Base-by-base conservation (phyloP, 768 basidiomycete genomes). In the Kwoniella botswanensis region DNA sequence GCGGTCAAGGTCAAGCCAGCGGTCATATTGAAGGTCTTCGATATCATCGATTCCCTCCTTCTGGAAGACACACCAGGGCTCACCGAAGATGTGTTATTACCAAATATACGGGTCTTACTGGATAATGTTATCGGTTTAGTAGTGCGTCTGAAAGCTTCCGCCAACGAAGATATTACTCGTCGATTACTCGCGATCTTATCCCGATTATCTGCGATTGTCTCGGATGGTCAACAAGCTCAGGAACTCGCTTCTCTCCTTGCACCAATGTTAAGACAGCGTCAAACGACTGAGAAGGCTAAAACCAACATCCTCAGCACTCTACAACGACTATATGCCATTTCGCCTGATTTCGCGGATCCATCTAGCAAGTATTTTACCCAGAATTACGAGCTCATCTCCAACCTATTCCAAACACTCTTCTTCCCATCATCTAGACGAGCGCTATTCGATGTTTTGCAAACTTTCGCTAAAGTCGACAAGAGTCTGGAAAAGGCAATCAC, bases 211-310 rank as follows among this genome's bases (percentile, higher is more conserved):
- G 89, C 88, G 42, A 90, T 91, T 78, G 88, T 92, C 56, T 85
- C 86, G 1, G 89, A 93, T 76, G 85, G 88, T 1, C 81, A 84
- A 0, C 92, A 98, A 78, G 93, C 94, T 1, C 86, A 88, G 17
- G 88, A 88, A 4, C 86, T 98, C 5, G 86, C 94, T 22, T 78
- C 85, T 0, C 86, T 98, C 3, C 90, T 98, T 78, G 84, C 88
- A 0, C 94, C 94, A 0, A 86, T 97, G 29, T 86, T 98, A 15
- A 90, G 91, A 59, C 91, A 90, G 74, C 92, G 90, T 79, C 81
- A 90, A 3, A 88, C 97, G 0, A 88, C 92, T 0, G 97, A 99
- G 84, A 92, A 90, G 82, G 86, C 91, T 82, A 98, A 98, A 85
- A 86, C 88, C 50, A 89, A 95, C 79, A 83, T 98, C 66, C 86